These are phyloP conservation scores for Teunomyces stri DNA, from an alignment of 805 yeast species.

Conservation along the genomic window DNA sequence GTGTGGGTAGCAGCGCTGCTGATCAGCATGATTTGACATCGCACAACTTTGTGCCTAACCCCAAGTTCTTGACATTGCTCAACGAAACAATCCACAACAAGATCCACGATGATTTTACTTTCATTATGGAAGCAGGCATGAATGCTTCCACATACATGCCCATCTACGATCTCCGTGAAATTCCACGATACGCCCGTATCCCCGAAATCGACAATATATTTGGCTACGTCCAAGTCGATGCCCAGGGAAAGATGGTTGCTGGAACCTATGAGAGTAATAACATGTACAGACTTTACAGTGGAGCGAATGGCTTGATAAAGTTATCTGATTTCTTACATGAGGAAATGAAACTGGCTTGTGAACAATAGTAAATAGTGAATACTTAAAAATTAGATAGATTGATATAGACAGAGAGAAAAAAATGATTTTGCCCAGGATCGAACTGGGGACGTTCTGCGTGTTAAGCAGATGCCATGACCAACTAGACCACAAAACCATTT, in stretches of 20 bases:
- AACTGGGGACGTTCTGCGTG: conserved; percentile 99
- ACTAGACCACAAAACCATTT: conserved; percentile 95
- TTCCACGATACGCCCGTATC: conserved; percentile 61
- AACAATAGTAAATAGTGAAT: not conserved
- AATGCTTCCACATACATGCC: conserved; percentile 60
- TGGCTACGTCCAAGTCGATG: conserved; percentile 65
- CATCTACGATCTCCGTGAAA: conserved; percentile 64
- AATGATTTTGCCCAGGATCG: conserved; percentile 99
- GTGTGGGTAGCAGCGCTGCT: conserved; percentile 5
- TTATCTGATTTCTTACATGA: conserved; percentile 52
- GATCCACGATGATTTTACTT: conserved; percentile 48
- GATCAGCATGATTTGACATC: conserved; percentile 15
- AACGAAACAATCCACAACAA: conserved; percentile 22
- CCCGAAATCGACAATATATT: conserved; percentile 70
- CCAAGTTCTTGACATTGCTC: conserved; percentile 25
- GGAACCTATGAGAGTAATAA: conserved; percentile 56
- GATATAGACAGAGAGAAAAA: conserved; percentile 1
- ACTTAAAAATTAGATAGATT: not conserved
- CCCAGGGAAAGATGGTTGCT: conserved; percentile 51
- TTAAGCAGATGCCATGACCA: conserved; percentile 99
- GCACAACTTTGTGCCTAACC: conserved; percentile 22
- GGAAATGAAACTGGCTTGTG: conserved; percentile 22
- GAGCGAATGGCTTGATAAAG: conserved; percentile 47
- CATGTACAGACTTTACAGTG: conserved; percentile 52
- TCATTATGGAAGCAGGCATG: conserved; percentile 53